Evolutionary conservation across 768 basidiomycete species (phyloP).

Genomic region (Grammothele lineata): DNA sequence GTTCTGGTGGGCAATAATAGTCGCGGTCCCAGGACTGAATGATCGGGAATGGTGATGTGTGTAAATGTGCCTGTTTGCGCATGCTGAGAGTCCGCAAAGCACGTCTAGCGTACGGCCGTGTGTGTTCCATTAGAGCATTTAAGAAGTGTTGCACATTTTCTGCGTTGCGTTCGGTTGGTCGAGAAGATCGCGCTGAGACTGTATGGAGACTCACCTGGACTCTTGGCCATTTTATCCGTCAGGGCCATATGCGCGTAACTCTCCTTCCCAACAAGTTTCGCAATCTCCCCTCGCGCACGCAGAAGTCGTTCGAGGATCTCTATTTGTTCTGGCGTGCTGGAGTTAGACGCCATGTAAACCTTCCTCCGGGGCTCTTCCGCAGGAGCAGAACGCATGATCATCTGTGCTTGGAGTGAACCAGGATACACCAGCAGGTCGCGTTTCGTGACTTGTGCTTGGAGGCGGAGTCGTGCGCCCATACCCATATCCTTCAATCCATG

Average conservation of each 20-base stretch:
- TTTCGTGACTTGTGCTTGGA: slow-evolving; percentile 74
- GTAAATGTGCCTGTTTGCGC: slow-evolving; percentile 74
- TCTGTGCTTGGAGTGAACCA: slow-evolving; percentile 84
- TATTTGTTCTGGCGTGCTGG: slow-evolving; percentile 71
- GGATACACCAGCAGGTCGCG: slow-evolving; percentile 79
- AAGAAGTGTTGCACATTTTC: slow-evolving; percentile 89
- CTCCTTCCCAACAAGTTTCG: slow-evolving; percentile 76
- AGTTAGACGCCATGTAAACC: slow-evolving; percentile 80
- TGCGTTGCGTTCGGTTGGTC: no score
- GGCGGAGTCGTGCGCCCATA: slow-evolving; percentile 67
- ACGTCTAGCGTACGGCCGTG: slow-evolving; percentile 67
- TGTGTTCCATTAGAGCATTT: slow-evolving; percentile 74
- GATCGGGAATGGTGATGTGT: slow-evolving; percentile 49
- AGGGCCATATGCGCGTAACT: slow-evolving; percentile 88
- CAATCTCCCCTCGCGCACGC: slow-evolving; percentile 73
- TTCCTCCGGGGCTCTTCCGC: slow-evolving; percentile 77
- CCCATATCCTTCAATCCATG: slow-evolving; percentile 72
- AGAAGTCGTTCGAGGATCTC: slow-evolving; percentile 74
- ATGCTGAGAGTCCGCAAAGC: slow-evolving; percentile 65
- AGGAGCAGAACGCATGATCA: slow-evolving; percentile 89
- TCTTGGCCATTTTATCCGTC: slow-evolving; percentile 96
- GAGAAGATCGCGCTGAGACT: no score
- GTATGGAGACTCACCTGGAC: slow-evolving; percentile 56
- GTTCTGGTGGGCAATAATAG: slow-evolving; percentile 82
- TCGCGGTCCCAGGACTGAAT: slow-evolving; percentile 98